Percentiles rank a stretch among this genome's conserved stretches.
phyloP scores from a whole-genome alignment of 495 filamentous ascomycete species.

The Glonium stellatum region DNA sequence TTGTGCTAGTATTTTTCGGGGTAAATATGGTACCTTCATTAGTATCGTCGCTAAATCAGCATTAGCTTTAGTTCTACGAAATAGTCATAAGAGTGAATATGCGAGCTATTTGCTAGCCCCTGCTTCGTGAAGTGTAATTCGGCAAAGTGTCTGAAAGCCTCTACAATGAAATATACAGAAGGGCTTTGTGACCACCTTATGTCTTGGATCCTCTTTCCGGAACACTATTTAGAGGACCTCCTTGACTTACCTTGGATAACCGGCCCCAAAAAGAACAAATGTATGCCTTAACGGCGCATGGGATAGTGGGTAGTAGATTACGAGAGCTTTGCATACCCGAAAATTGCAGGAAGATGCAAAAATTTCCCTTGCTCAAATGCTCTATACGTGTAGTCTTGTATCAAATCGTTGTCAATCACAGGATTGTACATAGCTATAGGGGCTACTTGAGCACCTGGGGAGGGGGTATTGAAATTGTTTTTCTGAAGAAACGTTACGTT shows the following conservation, averaged over 20 bases:
- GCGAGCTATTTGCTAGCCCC: too few relatives aligned
- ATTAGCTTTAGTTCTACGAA: neutral
- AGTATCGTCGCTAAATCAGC: conserved; percentile 51
- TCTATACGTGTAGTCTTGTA: conserved; percentile 51
- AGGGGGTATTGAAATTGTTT: conserved; percentile 48
- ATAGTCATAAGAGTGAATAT: neutral
- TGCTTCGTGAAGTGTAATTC: too few relatives aligned
- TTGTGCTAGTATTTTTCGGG: conserved; percentile 42
- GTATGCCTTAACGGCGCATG: too few relatives aligned
- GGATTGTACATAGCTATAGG: conserved; percentile 57
- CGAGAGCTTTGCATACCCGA: neutral
- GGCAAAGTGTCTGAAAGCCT: too few relatives aligned
- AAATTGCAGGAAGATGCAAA: conserved; percentile 61
- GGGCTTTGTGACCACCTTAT: too few relatives aligned
- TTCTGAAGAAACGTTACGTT: conserved; percentile 45
- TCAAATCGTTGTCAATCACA: conserved; percentile 51
- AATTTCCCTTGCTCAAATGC: conserved; percentile 54
- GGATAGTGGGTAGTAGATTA: too few relatives aligned
- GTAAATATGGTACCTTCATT: conserved; percentile 65
- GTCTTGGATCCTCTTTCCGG: too few relatives aligned
- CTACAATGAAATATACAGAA: too few relatives aligned
- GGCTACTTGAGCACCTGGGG: conserved; percentile 42
- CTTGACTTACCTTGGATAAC: too few relatives aligned
- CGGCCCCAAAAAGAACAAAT: too few relatives aligned
- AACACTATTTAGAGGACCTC: too few relatives aligned